A percentile compares a stretch with the other conserved stretches of the same genome.
Conservation (phyloP, 1,284 basidiomycete species). For the Clitocybe nebularis region DNA sequence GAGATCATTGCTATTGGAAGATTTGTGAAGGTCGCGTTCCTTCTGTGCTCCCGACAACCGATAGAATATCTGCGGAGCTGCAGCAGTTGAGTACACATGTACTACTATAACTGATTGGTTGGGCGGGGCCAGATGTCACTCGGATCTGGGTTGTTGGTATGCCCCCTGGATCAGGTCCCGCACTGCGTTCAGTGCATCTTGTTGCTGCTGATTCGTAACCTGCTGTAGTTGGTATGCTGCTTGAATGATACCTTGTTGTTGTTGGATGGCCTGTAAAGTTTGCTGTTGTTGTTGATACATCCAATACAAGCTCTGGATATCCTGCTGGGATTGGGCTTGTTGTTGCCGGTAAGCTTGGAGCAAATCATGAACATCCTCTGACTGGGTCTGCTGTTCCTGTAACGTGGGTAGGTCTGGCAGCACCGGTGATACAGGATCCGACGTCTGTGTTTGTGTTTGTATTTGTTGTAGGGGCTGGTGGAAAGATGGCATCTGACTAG, state of each 20-base stretch:
- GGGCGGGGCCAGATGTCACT: no score
- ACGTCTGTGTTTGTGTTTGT: background rate
- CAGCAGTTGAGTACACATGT: no score
- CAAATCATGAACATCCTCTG: background rate
- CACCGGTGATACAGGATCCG: background rate
- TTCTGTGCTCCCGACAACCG: no score
- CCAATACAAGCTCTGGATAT: background rate
- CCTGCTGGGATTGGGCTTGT: background rate
- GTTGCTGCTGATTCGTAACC: background rate
- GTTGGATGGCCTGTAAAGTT: background rate
- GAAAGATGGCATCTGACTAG: background rate
- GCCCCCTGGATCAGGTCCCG: no score
- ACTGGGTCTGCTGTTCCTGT: background rate
- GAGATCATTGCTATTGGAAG: no score
- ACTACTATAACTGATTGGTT: no score
- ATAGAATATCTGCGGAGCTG: no score
- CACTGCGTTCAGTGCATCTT: no score
- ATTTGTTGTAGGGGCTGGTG: background rate
- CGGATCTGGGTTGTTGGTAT: no score
- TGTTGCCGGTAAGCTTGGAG: background rate
- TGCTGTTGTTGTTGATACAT: background rate
- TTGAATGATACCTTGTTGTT: background rate
- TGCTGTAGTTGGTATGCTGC: background rate
- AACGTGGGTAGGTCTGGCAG: background rate
- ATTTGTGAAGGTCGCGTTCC: no score